phyloP scores from a whole-genome alignment of 1,284 basidiomycete genomes.

The Boletus holoroseus region DNA sequence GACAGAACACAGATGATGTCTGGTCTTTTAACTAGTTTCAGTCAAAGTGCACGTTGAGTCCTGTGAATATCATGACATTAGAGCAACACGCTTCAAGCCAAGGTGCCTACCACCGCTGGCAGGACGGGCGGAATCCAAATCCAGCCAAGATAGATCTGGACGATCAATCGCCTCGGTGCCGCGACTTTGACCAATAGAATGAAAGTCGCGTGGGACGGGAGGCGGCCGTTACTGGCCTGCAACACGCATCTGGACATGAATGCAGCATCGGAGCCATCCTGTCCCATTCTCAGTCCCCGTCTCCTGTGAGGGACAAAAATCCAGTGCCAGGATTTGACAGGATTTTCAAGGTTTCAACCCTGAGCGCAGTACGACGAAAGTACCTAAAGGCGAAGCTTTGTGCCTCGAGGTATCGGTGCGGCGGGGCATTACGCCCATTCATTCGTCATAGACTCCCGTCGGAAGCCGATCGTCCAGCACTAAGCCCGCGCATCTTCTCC shows the following conservation, averaged over 20 bases:
- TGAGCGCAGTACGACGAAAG: conserved; percentile 29
- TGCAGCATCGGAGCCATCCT: conserved; percentile 11
- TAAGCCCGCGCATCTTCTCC: conserved; percentile 24
- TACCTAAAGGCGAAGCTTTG: conserved; percentile 32
- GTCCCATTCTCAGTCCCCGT: conserved; percentile 14
- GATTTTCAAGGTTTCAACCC: conserved; percentile 32
- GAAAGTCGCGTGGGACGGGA: conserved; percentile 23
- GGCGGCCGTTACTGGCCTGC: conserved; percentile 11
- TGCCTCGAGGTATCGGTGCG: conserved; percentile 36
- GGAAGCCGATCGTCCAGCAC: conserved; percentile 27
- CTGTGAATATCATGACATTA: conserved; percentile 26
- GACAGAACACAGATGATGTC: conserved; percentile 19
- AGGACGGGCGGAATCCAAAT: conserved; percentile 18
- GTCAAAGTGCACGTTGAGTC: conserved; percentile 22
- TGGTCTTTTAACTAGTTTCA: conserved; percentile 24
- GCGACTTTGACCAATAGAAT: conserved; percentile 15
- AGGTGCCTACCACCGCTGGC: conserved; percentile 22
- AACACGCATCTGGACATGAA: conserved; percentile 8
- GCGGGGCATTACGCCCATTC: conserved; percentile 30
- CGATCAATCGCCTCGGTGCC: conserved; percentile 30
- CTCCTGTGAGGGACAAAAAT: conserved; percentile 12
- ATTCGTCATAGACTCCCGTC: conserved; percentile 32
- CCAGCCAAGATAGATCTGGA: conserved; percentile 12
- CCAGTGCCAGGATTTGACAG: conserved; percentile 16
- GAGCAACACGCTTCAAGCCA: conserved; percentile 25